Conservation (phyloP, 495 filamentous ascomycete genomes). For the Trichocladium antarcticum region DNA sequence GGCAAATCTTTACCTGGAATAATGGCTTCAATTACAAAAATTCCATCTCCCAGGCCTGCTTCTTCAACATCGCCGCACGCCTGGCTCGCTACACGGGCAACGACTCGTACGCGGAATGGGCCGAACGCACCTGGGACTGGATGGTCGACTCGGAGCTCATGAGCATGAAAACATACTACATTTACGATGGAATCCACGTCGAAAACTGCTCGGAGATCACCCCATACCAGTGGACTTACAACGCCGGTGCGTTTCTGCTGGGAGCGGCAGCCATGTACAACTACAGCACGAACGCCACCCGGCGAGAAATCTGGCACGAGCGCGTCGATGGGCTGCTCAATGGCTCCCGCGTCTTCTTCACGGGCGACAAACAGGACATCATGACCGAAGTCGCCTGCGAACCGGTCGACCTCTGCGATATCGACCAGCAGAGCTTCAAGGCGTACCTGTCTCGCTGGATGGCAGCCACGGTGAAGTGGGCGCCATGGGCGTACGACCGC, state of each 20-base stretch:
- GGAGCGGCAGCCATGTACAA: conserved; percentile 65
- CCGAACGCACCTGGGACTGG: conserved; percentile 62
- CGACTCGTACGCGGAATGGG: conserved; percentile 59
- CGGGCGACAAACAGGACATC: conserved; percentile 33
- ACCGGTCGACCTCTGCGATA: conserved; percentile 47
- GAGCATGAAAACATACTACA: conserved; percentile 33
- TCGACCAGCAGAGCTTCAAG: conserved; percentile 73
- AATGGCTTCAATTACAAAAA: conserved; percentile 72
- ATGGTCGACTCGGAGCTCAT: conserved; percentile 39
- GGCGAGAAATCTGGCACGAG: conserved; percentile 36
- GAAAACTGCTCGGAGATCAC: conserved; percentile 40
- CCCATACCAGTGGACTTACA: conserved; percentile 57
- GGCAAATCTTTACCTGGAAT: conserved; percentile 77
- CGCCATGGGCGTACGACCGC: conserved; percentile 47
- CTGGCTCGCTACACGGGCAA: conserved; percentile 62
- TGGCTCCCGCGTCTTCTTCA: conserved; percentile 44
- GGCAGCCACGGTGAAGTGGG: conserved; percentile 57
- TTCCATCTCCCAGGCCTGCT: conserved; percentile 55
- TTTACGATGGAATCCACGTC: conserved; percentile 50
- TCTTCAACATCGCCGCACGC: conserved; percentile 62
- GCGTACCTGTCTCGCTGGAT: conserved; percentile 69
- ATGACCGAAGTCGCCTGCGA: conserved; percentile 70
- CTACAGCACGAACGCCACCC: conserved; percentile 39
- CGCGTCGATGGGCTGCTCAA: conserved; percentile 44
- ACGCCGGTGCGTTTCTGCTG: conserved; percentile 56